phyloP scores from a whole-genome alignment of 2,329 filamentous ascomycete genomes.

The Rhynchosporium agropyri region DNA sequence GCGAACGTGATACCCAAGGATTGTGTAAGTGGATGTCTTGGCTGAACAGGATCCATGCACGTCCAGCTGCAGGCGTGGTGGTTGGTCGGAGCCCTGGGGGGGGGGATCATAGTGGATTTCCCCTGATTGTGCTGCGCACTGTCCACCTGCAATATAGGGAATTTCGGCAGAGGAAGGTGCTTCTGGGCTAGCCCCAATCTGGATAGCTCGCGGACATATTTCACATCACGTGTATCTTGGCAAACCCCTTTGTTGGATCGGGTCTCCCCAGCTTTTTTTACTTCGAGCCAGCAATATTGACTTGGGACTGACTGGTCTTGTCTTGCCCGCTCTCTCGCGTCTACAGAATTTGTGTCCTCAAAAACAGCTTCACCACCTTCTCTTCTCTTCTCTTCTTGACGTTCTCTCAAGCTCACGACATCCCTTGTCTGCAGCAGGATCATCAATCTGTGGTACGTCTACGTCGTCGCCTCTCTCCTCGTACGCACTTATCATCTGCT shows the following conservation, averaged over 20 bases:
- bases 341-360: neutral
- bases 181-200: neutral
- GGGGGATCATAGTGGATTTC: neutral
- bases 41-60: neutral
- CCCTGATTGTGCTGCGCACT: conserved; percentile 13
- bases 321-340: neutral
- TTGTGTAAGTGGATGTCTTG: neutral
- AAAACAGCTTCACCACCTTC: neutral
- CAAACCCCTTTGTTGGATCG: neutral
- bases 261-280: conserved; percentile 10
- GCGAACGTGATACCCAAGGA: neutral
- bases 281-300: neutral
- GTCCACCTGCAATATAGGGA: too few species aligned
- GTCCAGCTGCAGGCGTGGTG: neutral
- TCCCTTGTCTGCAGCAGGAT: conserved; percentile 22
- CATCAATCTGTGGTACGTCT: conserved; percentile 22
- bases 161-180: conserved; percentile 13
- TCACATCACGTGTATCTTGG: neutral
- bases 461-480: conserved; percentile 11
- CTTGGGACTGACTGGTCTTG: neutral
- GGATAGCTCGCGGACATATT: neutral
- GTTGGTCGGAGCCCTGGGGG: too few species aligned
- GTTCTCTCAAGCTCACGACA: conserved; percentile 8
- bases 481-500: conserved; percentile 24
- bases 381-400: conserved; percentile 12